phyloP scores from a whole-genome alignment of 805 yeast species.

The Candida michaelii region DNA sequence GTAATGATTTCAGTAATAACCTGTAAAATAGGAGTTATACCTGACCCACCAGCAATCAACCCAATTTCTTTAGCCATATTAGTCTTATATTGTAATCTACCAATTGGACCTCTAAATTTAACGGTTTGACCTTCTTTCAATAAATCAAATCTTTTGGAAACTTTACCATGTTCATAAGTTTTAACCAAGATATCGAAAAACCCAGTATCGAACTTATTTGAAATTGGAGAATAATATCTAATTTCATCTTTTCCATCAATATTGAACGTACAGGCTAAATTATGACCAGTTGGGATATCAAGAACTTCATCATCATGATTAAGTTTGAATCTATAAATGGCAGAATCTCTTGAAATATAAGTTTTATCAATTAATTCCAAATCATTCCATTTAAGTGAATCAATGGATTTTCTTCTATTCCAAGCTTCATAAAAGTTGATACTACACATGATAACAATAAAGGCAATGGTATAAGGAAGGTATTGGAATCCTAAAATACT shows the following conservation, averaged over 20 bases:
- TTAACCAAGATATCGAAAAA: slow-evolving; percentile 76
- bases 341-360: slow-evolving; percentile 65
- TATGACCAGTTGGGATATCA: slow-evolving; percentile 73
- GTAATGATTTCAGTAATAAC: slow-evolving; percentile 70
- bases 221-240: slow-evolving; percentile 76
- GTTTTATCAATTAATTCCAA: slow-evolving; percentile 76
- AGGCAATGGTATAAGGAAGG: slow-evolving; percentile 44
- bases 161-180: slow-evolving; percentile 70
- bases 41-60: slow-evolving; percentile 82
- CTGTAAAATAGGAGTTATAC: slow-evolving; percentile 88
- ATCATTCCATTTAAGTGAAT: slow-evolving; percentile 55
- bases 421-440: slow-evolving; percentile 38
- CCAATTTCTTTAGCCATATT: slow-evolving; percentile 65
- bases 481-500: slow-evolving; percentile 50
- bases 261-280: slow-evolving; percentile 57
- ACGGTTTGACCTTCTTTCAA: slow-evolving; percentile 65
- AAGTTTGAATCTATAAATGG: slow-evolving; percentile 72
- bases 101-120: slow-evolving; percentile 77
- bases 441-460: slow-evolving; percentile 34
- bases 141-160: slow-evolving; percentile 65
- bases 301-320: slow-evolving; percentile 59
- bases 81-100: slow-evolving; percentile 57
- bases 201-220: slow-evolving; percentile 67
- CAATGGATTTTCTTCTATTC: slow-evolving; percentile 47
- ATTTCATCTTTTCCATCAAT: slow-evolving; percentile 53